Evolutionary conservation across 208 protist genomes (phyloP), one percentile per base, ranked within the genome.

Genomic region (Crithidia mellificae): DNA sequence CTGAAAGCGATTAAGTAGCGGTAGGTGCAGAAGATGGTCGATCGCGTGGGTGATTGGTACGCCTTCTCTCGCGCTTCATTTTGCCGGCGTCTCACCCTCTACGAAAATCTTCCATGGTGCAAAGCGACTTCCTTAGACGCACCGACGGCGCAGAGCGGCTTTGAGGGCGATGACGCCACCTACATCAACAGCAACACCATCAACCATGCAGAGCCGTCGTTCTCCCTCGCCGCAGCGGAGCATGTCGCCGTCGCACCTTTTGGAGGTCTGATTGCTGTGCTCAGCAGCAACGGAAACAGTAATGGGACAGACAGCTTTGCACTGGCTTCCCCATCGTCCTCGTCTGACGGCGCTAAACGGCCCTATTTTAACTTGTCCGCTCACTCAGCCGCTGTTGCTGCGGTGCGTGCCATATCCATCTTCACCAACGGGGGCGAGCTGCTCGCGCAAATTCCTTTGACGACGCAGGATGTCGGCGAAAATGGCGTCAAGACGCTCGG

Each of bases 11-110:
- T n/a, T n/a, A n/a, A n/a, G n/a, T n/a, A n/a, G n/a, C n/a, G n/a
- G n/a, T n/a, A n/a, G n/a, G n/a, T n/a, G n/a, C n/a, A n/a, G n/a
- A 51, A 1, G 20, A 83, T 86, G 77, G 72, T 81, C 19, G 74
- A 77, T 22, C 53, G 84, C 47, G 66, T 80, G 20, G 84, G 81
- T 24, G 78, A 90, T 19, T 90, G 77, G 84, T 76, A 74, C 44
- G 74, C 77, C 43, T 84, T 90, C 55, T 79, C 74, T 19, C 68
- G 68, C 20, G 58, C 63, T 27, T 43, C 47, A 38, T 86, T 74
- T 52, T 84, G 72, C 58, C 78, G 80, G 34, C 53, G 72, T 29
- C 51, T 81, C 11, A 81, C 74, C 3, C 11, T 86, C 6, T 84
- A 84, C 67, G 74, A 77, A 6, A 14, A 61, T 27, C 58, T 90